A percentile compares a stretch with the other conserved stretches of the same genome.
Evolutionary conservation across 75 land plant genomes (phyloP).

Genomic region (Chamaecyparis obtusa): DNA sequence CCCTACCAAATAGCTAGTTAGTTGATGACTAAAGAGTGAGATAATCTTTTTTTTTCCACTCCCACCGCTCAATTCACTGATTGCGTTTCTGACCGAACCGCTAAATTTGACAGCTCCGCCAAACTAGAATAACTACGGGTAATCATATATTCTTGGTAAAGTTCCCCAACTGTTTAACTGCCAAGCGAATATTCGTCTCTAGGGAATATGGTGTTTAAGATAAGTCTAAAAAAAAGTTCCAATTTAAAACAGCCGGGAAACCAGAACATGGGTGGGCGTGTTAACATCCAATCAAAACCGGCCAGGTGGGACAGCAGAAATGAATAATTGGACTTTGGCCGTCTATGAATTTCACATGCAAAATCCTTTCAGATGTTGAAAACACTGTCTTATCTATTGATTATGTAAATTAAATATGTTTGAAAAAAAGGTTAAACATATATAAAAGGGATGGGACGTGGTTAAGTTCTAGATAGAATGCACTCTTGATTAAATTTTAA

Average conservation of each 20-base stretch:
- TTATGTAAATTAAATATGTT: too few species aligned
- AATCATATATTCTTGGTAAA: too few species aligned
- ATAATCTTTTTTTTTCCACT: too few species aligned
- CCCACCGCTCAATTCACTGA: not conserved
- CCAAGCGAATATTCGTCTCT: not conserved
- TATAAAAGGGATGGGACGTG: too few species aligned
- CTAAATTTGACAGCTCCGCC: not conserved
- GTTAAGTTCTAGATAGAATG: too few species aligned
- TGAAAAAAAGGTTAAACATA: too few species aligned
- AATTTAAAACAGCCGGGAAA: not conserved
- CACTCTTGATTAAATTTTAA: too few species aligned
- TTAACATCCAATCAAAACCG: not conserved
- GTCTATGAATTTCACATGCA: not conserved
- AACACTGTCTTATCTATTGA: too few species aligned
- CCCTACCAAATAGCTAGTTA: not conserved
- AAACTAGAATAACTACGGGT: not conserved
- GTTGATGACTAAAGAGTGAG: not conserved
- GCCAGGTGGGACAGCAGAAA: not conserved
- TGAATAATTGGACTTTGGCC: too few species aligned
- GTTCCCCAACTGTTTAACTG: not conserved
- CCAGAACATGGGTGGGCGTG: not conserved
- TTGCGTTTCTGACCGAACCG: not conserved
- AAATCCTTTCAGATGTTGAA: too few species aligned
- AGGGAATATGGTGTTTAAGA: too few species aligned
- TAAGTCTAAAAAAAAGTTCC: too few species aligned